Evolutionary conservation across 2,329 filamentous ascomycete species (phyloP), one percentile per base, ranked within the genome.

Genomic region (Purpureocillium takamizusanense): DNA sequence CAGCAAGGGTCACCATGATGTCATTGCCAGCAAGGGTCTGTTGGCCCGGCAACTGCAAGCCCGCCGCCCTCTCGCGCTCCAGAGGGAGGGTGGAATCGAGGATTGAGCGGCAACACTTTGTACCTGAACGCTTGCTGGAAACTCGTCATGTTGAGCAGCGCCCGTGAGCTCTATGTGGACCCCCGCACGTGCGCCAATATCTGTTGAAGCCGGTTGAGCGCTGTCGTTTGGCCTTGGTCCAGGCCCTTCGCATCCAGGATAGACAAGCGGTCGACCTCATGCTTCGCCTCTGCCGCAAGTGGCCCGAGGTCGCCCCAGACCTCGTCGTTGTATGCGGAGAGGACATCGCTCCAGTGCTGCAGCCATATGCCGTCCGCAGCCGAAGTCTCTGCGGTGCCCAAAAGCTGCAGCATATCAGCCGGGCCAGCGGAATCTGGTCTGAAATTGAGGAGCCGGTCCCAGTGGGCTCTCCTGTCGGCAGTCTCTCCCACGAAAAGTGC

Each of bases 221-320:
- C 59, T 35, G 44, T 56, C 13, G 51, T 48, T 34, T 53, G 49
- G 4, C 35, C 14, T 9, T 17, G 28, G 3, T 17, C 31, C 25
- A 4, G 21, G n/a, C 9, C 33, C 6, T 30, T 25, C 7, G 53
- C 48, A 37, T 60, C 52, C 12, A 25, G 35, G 8, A 40, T 36
- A 23, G 42, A 36, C 17, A 68, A 53, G 18, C 62, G 53, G 35
- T 70, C 60, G 15, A 83, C 55, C 52, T 85, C 80, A 33, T 59
- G 57, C 40, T 62, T 63, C 4, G 80, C 81, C 43, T 74, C 67
- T 36, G 66, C 60, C 9, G 78, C 69, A 27, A 82, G 59, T 4
- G 71, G 66, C 23, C 67, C 58, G 15, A 84, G 55, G 40, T 75
- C 76, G 15, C 81, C 81, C 81, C 81, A 85, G 17, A 85, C 79